Conservation (phyloP, 2,329 filamentous ascomycete species). For the Plectosphaerella plurivora region DNA sequence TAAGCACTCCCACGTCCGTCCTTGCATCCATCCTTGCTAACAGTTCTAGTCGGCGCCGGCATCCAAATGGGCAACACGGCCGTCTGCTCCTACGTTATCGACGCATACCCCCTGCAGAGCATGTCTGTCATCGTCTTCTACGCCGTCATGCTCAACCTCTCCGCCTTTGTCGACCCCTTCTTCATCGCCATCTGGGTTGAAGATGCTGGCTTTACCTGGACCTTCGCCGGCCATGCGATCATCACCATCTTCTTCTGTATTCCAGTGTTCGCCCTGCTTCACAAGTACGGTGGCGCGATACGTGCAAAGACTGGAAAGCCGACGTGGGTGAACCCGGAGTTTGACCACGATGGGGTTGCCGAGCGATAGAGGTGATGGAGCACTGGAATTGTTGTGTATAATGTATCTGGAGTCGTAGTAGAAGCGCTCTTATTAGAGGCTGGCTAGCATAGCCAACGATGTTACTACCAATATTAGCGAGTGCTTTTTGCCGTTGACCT, state of each 20-base stretch:
- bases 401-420: too few relatives aligned
- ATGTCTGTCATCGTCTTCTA: slow-evolving; percentile 52
- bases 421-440: too few relatives aligned
- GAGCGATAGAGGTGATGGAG: background rate
- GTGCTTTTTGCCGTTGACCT: too few relatives aligned
- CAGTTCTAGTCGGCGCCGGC: slow-evolving; percentile 40
- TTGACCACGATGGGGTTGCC: slow-evolving; percentile 12
- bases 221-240: slow-evolving; percentile 42
- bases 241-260: slow-evolving; percentile 35
- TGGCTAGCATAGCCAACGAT: too few relatives aligned
- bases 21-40: background rate
- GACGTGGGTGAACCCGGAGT: slow-evolving; percentile 42
- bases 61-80: slow-evolving; percentile 54
- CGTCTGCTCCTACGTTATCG: slow-evolving; percentile 47
- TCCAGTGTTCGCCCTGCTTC: slow-evolving; percentile 29
- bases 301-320: slow-evolving; percentile 30
- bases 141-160: slow-evolving; percentile 46
- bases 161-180: slow-evolving; percentile 40
- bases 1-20: slow-evolving; percentile 20
- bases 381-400: too few relatives aligned
- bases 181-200: slow-evolving; percentile 46
- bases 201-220: slow-evolving; percentile 43
- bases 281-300: slow-evolving; percentile 32
- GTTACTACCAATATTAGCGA: too few relatives aligned
- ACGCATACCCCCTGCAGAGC: slow-evolving; percentile 49